Evolutionary conservation across 306 rosid species (phyloP).

Genomic region (Trifolium pratense): DNA sequence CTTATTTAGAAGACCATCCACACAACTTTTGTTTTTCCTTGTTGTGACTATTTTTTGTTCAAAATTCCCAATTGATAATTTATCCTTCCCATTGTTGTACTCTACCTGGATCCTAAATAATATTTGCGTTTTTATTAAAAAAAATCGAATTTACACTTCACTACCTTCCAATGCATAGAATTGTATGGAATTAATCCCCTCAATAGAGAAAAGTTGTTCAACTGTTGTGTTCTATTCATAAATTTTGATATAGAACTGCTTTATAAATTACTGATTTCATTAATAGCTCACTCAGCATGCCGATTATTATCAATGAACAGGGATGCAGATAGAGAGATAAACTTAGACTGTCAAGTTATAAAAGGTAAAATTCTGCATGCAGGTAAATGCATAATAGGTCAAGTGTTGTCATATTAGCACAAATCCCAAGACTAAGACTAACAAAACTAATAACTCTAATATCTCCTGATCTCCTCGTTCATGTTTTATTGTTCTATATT

Average conservation of each 20-base stretch:
- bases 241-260: not conserved
- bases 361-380: not conserved
- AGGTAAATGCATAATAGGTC: slow-evolving; percentile 13
- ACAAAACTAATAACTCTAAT: slow-evolving; percentile 21
- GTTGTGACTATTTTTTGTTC: not conserved
- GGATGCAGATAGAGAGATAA: slow-evolving; percentile 23
- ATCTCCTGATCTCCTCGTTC: not conserved
- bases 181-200: slow-evolving; percentile 4
- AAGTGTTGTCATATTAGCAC: not conserved
- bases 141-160: slow-evolving; percentile 7
- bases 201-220: slow-evolving; percentile 20
- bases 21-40: not conserved
- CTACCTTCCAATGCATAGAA: not conserved
- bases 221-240: not conserved
- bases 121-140: not conserved
- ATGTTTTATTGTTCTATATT: not conserved
- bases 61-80: not conserved
- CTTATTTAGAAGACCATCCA: slow-evolving; percentile 23
- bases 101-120: slow-evolving; percentile 8
- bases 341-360: not conserved
- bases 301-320: slow-evolving; percentile 5
- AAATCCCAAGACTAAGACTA: not conserved
- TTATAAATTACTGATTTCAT: not conserved
- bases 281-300: not conserved
- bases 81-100: not conserved